These are phyloP conservation scores for Coemansia erecta DNA, from an alignment of 192 early-diverging fungal genomes.

Conservation along the genomic window DNA sequence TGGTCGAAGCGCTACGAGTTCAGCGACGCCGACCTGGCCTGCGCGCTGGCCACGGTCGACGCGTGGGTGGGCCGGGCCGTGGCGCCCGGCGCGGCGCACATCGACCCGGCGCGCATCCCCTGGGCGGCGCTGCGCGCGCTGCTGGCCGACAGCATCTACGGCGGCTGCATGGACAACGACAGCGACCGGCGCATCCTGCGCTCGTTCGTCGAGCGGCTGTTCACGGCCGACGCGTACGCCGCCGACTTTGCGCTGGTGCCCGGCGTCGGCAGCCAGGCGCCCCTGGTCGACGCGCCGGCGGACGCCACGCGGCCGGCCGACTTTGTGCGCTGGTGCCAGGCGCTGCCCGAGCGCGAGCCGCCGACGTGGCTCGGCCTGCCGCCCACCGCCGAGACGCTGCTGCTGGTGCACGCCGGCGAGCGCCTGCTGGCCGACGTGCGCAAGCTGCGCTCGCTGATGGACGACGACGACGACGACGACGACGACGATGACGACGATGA, in stretches of 20 bases:
- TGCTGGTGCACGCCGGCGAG: constrained; percentile 78
- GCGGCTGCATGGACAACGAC: constrained; percentile 93
- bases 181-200: constrained; percentile 86
- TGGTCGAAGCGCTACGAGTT: constrained; percentile 99
- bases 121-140: constrained; percentile 91
- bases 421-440: constrained; percentile 81
- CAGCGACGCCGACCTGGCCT: constrained; percentile 96
- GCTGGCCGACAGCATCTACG: constrained; percentile 89
- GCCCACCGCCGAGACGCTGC: constrained; percentile 85
- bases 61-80: constrained; percentile 79
- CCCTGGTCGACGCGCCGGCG: constrained; percentile 73
- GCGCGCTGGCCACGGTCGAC: constrained; percentile 85
- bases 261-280: constrained; percentile 15
- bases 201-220: constrained; percentile 80
- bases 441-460: constrained; percentile 73
- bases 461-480: constrained; percentile 72
- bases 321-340: constrained; percentile 86
- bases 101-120: constrained; percentile 92
- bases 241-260: constrained; percentile 76
- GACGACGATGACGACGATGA: background rate
- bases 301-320: constrained; percentile 74
- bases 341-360: constrained; percentile 87
- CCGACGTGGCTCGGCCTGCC: constrained; percentile 98
- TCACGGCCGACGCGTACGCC: constrained; percentile 77
- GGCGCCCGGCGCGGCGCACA: constrained; percentile 78